Percentiles rank a stretch among this genome's conserved stretches.
Conservation (phyloP, 805 yeast species). For the Candida silvicultrix region DNA sequence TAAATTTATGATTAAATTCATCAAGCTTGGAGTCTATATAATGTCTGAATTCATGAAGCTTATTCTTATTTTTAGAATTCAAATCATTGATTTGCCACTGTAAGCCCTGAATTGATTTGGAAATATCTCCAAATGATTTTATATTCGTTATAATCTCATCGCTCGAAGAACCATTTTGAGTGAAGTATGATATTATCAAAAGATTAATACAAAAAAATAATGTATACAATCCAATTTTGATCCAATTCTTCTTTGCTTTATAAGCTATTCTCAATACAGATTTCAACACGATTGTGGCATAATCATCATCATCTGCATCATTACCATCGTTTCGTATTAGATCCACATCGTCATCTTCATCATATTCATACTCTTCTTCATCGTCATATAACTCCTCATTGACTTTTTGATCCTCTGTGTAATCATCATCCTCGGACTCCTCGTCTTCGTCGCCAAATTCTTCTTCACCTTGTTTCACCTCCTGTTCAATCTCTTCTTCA, state of each 20-base stretch:
- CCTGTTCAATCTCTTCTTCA: neutral
- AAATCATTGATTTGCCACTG: constrained; percentile 21
- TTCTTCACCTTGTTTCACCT: no score
- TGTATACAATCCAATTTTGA: neutral
- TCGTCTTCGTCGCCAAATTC: neutral
- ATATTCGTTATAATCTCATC: constrained; percentile 10
- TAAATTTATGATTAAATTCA: constrained; percentile 4
- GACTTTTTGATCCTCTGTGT: neutral
- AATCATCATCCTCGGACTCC: neutral
- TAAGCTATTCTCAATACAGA: neutral
- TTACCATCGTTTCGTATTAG: constrained; percentile 12
- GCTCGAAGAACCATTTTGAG: neutral
- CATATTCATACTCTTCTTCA: constrained; percentile 9
- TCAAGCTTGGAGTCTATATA: constrained; percentile 16
- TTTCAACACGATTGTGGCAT: neutral
- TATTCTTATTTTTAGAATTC: constrained; percentile 12
- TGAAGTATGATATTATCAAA: neutral
- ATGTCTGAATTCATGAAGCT: constrained; percentile 13
- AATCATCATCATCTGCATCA: constrained; percentile 10
- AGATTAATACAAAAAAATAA: neutral
- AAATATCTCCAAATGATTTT: constrained; percentile 13
- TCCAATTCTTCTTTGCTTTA: neutral
- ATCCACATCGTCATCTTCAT: constrained; percentile 4
- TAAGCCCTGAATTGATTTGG: constrained; percentile 14
- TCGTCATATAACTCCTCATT: neutral